A percentile compares a stretch with the other conserved stretches of the same genome.
These are phyloP conservation scores for Penicillium sp. DNA, from an alignment of 2,329 filamentous ascomycete genomes.

Conservation along the genomic window DNA sequence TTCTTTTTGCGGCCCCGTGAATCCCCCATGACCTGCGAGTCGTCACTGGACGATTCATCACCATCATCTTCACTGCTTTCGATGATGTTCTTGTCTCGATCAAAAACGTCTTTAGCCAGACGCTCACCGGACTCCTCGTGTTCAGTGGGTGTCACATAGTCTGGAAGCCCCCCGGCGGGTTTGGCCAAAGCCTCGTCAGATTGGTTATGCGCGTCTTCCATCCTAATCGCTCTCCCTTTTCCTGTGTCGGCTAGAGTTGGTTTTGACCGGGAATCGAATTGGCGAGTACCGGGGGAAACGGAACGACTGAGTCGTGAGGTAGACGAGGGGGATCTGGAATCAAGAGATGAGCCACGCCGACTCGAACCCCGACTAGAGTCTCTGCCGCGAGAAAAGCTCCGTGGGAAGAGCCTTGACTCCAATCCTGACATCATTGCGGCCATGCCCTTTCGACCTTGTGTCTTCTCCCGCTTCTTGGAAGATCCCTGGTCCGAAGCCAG, in stretches of 20 bases:
- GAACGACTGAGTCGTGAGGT: slow-evolving; percentile 32
- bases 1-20: slow-evolving; percentile 33
- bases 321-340: slow-evolving; percentile 38
- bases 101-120: slow-evolving; percentile 71
- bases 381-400: slow-evolving; percentile 41
- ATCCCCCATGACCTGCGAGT: slow-evolving; percentile 53
- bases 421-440: slow-evolving; percentile 50
- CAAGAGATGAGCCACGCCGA: slow-evolving; percentile 43
- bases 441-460: slow-evolving; percentile 48
- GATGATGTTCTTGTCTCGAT: slow-evolving; percentile 66
- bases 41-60: slow-evolving; percentile 64
- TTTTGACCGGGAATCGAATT: background rate
- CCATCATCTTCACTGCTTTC: slow-evolving; percentile 69
- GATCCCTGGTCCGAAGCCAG: slow-evolving; percentile 11
- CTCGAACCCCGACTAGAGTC: slow-evolving; percentile 45
- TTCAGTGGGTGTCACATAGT: slow-evolving; percentile 60
- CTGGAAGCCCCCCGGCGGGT: slow-evolving; percentile 66
- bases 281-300: slow-evolving; percentile 41
- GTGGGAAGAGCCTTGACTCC: slow-evolving; percentile 40
- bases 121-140: slow-evolving; percentile 50
- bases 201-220: slow-evolving; percentile 70
- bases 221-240: slow-evolving; percentile 67
- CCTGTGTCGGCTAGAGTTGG: slow-evolving; percentile 46
- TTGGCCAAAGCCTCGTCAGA: slow-evolving; percentile 72
- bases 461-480: slow-evolving; percentile 17